These are phyloP conservation scores for Candida easanensis DNA, from an alignment of 805 yeast species.

Conservation along the genomic window DNA sequence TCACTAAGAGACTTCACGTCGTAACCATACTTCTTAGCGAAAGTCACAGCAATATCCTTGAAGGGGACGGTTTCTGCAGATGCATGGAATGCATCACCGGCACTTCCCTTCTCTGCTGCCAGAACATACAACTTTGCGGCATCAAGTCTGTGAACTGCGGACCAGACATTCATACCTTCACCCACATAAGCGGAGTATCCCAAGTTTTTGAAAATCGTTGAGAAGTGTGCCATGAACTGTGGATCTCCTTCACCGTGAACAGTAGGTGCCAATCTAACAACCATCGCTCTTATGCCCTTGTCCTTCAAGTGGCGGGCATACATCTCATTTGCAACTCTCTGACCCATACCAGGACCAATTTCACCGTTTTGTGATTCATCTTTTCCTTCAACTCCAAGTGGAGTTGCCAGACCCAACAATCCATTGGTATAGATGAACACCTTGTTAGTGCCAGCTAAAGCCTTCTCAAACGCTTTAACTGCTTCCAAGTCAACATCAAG, in stretches of 20 bases:
- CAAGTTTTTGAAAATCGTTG: slow-evolving; percentile 30
- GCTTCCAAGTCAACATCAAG: slow-evolving; percentile 29
- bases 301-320: slow-evolving; percentile 17
- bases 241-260: slow-evolving; percentile 34
- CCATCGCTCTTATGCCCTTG: slow-evolving; percentile 27
- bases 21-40: slow-evolving; percentile 23
- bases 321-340: slow-evolving; percentile 19
- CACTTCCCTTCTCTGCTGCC: slow-evolving; percentile 15
- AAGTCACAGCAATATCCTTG: slow-evolving; percentile 28
- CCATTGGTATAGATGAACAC: slow-evolving; percentile 29
- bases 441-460: slow-evolving; percentile 30
- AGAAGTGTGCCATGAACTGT: slow-evolving; percentile 25
- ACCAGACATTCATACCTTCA: slow-evolving; percentile 33
- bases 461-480: slow-evolving; percentile 26
- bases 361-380: slow-evolving; percentile 6
- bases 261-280: slow-evolving; percentile 33
- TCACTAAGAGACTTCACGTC: slow-evolving; percentile 17
- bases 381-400: slow-evolving; percentile 9
- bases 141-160: slow-evolving; percentile 33
- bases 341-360: not conserved
- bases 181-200: slow-evolving; percentile 36
- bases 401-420: slow-evolving; percentile 7
- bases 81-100: slow-evolving; percentile 23
- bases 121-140: slow-evolving; percentile 31
- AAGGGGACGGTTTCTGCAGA: slow-evolving; percentile 25